A percentile compares a stretch with the other conserved stretches of the same genome.
Evolutionary conservation across 345 rosid species (phyloP).

Genomic region (Eucalyptus virginea): DNA sequence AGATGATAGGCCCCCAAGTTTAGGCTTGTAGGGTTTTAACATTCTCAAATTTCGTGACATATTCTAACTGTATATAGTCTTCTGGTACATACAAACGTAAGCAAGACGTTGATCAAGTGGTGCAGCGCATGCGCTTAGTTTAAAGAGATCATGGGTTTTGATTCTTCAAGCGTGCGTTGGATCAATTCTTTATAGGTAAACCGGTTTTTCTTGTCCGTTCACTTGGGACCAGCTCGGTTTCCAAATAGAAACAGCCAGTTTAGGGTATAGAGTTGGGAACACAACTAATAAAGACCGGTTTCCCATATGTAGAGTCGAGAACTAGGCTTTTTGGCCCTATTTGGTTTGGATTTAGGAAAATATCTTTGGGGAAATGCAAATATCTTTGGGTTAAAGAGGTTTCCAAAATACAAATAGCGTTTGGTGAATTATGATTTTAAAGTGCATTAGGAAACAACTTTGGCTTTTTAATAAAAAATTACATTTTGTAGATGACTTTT

Average conservation of each 20-base stretch:
- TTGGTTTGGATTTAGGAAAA: too few species aligned
- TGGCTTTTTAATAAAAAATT: too few species aligned
- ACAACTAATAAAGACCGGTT: background rate
- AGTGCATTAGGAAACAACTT: too few species aligned
- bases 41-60: background rate
- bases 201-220: background rate
- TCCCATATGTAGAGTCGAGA: background rate
- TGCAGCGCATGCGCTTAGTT: background rate
- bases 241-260: background rate
- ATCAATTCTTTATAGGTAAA: background rate
- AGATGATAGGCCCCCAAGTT: background rate
- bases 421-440: too few species aligned
- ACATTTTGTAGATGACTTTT: too few species aligned
- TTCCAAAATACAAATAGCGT: too few species aligned
- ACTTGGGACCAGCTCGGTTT: background rate
- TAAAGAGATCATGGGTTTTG: background rate
- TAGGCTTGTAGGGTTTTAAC: background rate
- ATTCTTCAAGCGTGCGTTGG: background rate
- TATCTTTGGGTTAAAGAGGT: too few species aligned
- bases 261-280: background rate
- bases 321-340: too few species aligned
- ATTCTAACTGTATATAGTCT: background rate
- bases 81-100: background rate
- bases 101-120: background rate
- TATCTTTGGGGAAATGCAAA: fast-evolving